Conservation (phyloP, 129 eudicot genomes). For the Flaveria sonorensis region DNA sequence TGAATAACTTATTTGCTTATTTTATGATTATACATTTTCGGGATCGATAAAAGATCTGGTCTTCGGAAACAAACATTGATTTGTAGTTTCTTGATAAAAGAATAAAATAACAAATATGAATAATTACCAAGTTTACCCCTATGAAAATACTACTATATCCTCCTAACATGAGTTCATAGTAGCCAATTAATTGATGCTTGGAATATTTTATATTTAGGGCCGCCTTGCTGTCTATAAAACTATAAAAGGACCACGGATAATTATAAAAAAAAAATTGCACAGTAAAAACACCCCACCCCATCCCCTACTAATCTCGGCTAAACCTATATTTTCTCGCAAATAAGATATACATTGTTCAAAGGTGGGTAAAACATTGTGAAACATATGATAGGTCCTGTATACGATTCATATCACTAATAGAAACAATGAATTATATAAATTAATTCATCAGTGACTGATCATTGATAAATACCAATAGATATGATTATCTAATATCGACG, state of each 20-base stretch:
- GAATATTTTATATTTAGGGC: slow-evolving; percentile 38
- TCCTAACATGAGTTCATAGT: slow-evolving; percentile 17
- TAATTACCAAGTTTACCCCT: slow-evolving; percentile 33
- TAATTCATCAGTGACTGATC: too few relatives aligned
- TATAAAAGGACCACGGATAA: slow-evolving; percentile 34
- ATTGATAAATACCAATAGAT: too few relatives aligned
- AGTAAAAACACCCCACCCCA: slow-evolving; percentile 25
- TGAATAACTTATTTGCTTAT: too few relatives aligned
- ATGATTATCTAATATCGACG: too few relatives aligned
- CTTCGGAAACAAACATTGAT: neutral
- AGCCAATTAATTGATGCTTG: slow-evolving; percentile 38
- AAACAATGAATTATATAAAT: too few relatives aligned
- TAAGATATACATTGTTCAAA: neutral
- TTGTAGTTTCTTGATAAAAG: neutral
- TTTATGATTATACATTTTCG: too few relatives aligned
- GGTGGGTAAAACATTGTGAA: neutral
- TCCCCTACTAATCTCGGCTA: slow-evolving; percentile 6
- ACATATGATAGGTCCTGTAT: too few relatives aligned
- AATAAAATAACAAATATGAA: neutral
- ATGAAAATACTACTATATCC: slow-evolving; percentile 38
- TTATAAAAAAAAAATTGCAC: slow-evolving; percentile 17
- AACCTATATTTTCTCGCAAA: slow-evolving; percentile 22
- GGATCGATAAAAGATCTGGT: too few relatives aligned
- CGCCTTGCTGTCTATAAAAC: slow-evolving; percentile 35
- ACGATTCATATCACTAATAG: too few relatives aligned